Percentiles rank a stretch among this genome's conserved stretches.
These are phyloP conservation scores for Lactuca saligna DNA, from an alignment of 129 eudicot genomes.

Conservation along the genomic window DNA sequence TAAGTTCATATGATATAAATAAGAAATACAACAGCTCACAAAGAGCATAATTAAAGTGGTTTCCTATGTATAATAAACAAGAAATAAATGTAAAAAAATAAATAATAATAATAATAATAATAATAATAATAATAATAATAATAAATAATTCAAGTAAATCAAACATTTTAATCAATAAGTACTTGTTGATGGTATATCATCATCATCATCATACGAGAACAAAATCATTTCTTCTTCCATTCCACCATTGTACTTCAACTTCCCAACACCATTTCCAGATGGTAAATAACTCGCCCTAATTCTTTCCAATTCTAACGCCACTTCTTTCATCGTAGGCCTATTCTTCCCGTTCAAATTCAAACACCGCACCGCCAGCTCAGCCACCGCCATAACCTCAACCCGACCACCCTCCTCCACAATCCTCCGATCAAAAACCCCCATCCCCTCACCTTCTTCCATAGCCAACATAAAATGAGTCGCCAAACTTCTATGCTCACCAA, in stretches of 20 bases:
- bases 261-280: not conserved
- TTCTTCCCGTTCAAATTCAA: constrained; percentile 26
- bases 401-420: constrained; percentile 25
- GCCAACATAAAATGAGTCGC: constrained; percentile 24
- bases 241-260: not conserved
- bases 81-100: no score
- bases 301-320: constrained; percentile 14
- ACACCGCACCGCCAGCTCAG: constrained; percentile 18
- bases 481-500: constrained; percentile 28
- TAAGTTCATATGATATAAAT: no score
- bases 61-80: no score
- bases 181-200: no score
- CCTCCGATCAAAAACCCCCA: constrained; percentile 11
- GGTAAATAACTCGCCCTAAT: constrained; percentile 20
- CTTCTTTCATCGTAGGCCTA: constrained; percentile 30
- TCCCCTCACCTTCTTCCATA: constrained; percentile 17
- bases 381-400: constrained; percentile 18
- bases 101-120: no score
- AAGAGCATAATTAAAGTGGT: no score
- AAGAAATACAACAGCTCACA: not conserved
- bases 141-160: no score
- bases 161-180: no score
- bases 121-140: no score
- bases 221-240: constrained; percentile 10
- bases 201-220: constrained; percentile 5